Evolutionary conservation across 2,329 filamentous ascomycete genomes (phyloP), one percentile per base, ranked within the genome.

Genomic region (Ophiobolus disseminans): DNA sequence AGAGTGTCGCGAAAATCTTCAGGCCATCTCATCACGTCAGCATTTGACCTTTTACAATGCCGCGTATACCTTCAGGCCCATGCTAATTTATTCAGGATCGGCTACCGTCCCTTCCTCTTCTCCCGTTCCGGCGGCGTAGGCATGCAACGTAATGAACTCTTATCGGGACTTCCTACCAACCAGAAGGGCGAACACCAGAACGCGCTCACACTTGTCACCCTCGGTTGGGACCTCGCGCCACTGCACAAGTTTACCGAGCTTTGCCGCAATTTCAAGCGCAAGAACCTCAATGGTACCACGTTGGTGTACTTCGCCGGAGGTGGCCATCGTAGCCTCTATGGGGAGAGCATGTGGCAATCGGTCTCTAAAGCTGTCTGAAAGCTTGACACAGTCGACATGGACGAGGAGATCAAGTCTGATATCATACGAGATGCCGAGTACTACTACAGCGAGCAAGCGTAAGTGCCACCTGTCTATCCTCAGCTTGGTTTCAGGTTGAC

Each of bases 351-450:
- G 5, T 69, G 66, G 66, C 51, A 59, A 13, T 59, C 62, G 0
- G 56, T 66, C 2, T 54, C 48, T 22, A 68, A 68, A 44, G 51
- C 63, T 11, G 49, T 60, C 5, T 60, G 66, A 9, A 68, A 56
- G 31, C 57, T 69, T 1, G 65, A 68, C 23, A 65, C 65, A 2
- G 65, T 69, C 23, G 66, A 71, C 28, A 67, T 71, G 60, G 61
- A 70, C 16, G 57, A 63, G n/a, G 36, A 40, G 2, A 25, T 55
- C 13, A 70, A 70, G 38, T 36, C 52, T 31, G 61, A 69, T 32
- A 45, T 75, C 22, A 44, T 75, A 7, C 50, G 55, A 39, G 70
- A 77, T 49, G 59, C 72, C 14, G 58, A 71, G 28, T 62, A 72
- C 38, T 77, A 75, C 48, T 69, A 76, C 17, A 63, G 73, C 45